Evolutionary conservation across 352 stramenopile genomes (phyloP).

Genomic region (Pythium monospermum): DNA sequence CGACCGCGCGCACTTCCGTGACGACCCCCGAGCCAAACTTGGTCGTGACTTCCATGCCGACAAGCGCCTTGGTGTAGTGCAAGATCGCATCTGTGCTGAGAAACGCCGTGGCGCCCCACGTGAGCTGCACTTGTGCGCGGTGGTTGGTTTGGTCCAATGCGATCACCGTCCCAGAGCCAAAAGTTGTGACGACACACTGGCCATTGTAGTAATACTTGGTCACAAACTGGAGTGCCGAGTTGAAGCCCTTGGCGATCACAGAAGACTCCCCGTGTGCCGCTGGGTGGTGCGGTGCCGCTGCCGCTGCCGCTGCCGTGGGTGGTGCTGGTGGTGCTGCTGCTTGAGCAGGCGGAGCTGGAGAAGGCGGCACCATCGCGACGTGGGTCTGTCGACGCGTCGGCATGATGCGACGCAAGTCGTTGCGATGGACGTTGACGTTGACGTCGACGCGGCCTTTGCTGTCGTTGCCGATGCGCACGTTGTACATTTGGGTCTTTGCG

Average conservation of each 20-base stretch:
- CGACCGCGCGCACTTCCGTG: slow-evolving; percentile 49
- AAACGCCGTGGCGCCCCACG: slow-evolving; percentile 52
- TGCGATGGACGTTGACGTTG: slow-evolving; percentile 35
- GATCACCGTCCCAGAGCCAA: slow-evolving; percentile 52
- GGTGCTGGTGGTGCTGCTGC: slow-evolving; percentile 19
- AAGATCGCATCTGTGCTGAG: slow-evolving; percentile 58
- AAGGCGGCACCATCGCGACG: no score
- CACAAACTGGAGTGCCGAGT: slow-evolving; percentile 46
- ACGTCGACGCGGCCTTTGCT: slow-evolving; percentile 23
- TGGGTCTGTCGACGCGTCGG: slow-evolving; percentile 25
- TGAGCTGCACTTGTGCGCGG: slow-evolving; percentile 56
- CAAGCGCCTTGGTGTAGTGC: slow-evolving; percentile 66
- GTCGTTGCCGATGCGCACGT: slow-evolving; percentile 34
- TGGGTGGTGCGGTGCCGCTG: slow-evolving; percentile 15
- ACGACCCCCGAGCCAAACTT: slow-evolving; percentile 70
- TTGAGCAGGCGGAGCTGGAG: neutral
- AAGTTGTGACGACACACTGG: slow-evolving; percentile 70
- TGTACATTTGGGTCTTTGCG: slow-evolving; percentile 43
- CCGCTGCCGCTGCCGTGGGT: slow-evolving; percentile 5
- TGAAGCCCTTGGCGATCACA: slow-evolving; percentile 39
- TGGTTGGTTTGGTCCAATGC: slow-evolving; percentile 44
- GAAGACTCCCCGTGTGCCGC: no score
- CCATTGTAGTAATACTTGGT: slow-evolving; percentile 70
- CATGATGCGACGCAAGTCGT: slow-evolving; percentile 18
- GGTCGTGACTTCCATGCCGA: slow-evolving; percentile 67